A percentile compares a stretch with the other conserved stretches of the same genome.
phyloP scores from a whole-genome alignment of 345 rosid genomes.

The Citrus unshiu region DNA sequence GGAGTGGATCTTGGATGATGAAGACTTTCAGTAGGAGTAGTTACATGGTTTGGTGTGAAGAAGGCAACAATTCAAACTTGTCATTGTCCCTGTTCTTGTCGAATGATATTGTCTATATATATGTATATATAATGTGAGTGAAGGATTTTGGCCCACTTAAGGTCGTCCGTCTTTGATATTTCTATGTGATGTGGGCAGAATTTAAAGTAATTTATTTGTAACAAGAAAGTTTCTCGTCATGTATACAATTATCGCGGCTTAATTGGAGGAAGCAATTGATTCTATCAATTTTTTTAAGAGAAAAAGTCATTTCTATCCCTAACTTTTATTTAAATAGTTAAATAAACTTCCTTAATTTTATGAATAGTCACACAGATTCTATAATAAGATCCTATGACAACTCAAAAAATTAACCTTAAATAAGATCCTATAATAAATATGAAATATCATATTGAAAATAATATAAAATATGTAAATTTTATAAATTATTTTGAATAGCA shows the following conservation, averaged over 20 bases:
- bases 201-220: neutral
- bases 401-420: too few relatives aligned
- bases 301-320: too few relatives aligned
- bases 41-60: constrained; percentile 27
- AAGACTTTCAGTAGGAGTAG: constrained; percentile 15
- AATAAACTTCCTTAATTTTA: too few relatives aligned
- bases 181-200: neutral
- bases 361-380: too few relatives aligned
- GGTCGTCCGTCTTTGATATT: neutral
- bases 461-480: too few relatives aligned
- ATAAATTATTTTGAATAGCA: too few relatives aligned
- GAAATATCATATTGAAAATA: too few relatives aligned
- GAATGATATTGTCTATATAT: neutral
- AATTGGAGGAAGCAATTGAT: neutral
- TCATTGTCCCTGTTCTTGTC: constrained; percentile 13
- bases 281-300: neutral
- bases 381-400: too few relatives aligned
- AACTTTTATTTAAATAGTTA: too few relatives aligned
- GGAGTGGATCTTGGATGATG: constrained; percentile 1
- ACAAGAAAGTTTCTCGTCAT: neutral
- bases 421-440: too few relatives aligned
- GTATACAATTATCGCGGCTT: neutral
- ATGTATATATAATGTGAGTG: neutral
- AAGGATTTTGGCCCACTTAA: neutral
- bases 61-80: constrained; percentile 18